Evolutionary conservation across 2,329 filamentous ascomycete genomes (phyloP).

Genomic region (Ceratocystis diversiconidia): DNA sequence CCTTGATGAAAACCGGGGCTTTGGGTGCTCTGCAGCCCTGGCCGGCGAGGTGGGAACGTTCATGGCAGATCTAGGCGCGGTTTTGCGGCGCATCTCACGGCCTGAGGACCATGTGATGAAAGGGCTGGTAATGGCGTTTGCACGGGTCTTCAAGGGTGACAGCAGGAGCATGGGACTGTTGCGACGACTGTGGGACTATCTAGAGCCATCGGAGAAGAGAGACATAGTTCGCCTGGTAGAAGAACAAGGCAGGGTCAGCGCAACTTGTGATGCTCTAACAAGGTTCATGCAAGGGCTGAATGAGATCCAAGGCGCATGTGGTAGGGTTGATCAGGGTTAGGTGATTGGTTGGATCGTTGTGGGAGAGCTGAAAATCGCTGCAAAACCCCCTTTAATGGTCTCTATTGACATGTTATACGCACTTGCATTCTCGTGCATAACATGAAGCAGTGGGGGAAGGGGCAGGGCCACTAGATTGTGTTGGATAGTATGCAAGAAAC

Average conservation of each 20-base stretch:
- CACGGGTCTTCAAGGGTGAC: constrained; percentile 20
- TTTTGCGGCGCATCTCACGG: constrained; percentile 19
- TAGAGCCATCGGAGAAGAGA: constrained; percentile 17
- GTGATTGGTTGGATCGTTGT: neutral
- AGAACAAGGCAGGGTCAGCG: neutral
- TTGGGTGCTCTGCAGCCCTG: constrained; percentile 23
- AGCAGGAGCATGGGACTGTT: constrained; percentile 18
- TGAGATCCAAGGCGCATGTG: neutral
- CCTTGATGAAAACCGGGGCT: constrained; percentile 22
- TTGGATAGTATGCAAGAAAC: too few relatives aligned
- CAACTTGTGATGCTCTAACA: neutral
- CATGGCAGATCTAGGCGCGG: constrained; percentile 20
- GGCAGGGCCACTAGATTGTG: too few relatives aligned
- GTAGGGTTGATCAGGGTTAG: neutral
- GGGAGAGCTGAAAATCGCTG: neutral
- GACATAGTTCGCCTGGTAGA: neutral
- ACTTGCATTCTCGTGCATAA: too few relatives aligned
- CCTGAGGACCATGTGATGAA: constrained; percentile 15
- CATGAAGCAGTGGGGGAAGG: too few relatives aligned
- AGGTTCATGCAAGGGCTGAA: neutral
- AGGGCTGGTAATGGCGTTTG: constrained; percentile 21
- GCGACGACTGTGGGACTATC: constrained; percentile 20
- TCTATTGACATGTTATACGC: neutral
- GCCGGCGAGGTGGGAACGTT: constrained; percentile 22
- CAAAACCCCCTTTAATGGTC: neutral